A percentile compares a stretch with the other conserved stretches of the same genome.
Evolutionary conservation across 129 eudicot genomes (phyloP).

Genomic region (Lonicera japonica): DNA sequence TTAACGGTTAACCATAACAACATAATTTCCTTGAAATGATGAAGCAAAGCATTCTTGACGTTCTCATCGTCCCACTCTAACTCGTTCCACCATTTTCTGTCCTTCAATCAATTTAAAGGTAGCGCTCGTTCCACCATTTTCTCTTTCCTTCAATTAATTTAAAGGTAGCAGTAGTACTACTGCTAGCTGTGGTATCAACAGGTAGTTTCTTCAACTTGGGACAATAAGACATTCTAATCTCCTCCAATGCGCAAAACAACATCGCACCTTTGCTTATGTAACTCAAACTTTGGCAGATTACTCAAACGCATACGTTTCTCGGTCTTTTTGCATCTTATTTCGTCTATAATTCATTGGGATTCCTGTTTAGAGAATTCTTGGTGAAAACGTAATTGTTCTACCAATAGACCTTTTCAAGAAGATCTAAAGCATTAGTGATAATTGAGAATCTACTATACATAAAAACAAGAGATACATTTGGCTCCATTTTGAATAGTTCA

Average conservation of each 20-base stretch:
- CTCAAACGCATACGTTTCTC: not conserved
- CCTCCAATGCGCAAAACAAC: not conserved
- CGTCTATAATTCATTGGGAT: no score
- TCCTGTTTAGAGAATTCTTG: no score
- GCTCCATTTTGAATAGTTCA: no score
- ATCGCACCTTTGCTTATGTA: not conserved
- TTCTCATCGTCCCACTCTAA: not conserved
- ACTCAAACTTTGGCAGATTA: not conserved
- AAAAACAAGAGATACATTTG: no score
- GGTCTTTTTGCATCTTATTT: no score
- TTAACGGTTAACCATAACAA: not conserved
- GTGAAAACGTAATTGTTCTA: no score
- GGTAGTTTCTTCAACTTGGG: constrained; percentile 6
- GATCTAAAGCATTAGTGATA: no score
- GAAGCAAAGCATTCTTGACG: not conserved
- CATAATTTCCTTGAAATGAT: not conserved
- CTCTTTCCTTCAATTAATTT: constrained; percentile 4
- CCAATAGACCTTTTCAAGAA: no score
- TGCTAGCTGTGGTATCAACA: not conserved
- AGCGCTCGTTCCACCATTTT: constrained; percentile 2
- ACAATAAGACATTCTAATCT: constrained; percentile 9
- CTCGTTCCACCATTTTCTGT: constrained; percentile 3
- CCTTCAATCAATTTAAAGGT: constrained; percentile 7
- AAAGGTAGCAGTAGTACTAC: not conserved
- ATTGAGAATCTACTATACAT: no score